phyloP scores from a whole-genome alignment of 495 filamentous ascomycete species.

The Hypomontagnella submonticulosa region DNA sequence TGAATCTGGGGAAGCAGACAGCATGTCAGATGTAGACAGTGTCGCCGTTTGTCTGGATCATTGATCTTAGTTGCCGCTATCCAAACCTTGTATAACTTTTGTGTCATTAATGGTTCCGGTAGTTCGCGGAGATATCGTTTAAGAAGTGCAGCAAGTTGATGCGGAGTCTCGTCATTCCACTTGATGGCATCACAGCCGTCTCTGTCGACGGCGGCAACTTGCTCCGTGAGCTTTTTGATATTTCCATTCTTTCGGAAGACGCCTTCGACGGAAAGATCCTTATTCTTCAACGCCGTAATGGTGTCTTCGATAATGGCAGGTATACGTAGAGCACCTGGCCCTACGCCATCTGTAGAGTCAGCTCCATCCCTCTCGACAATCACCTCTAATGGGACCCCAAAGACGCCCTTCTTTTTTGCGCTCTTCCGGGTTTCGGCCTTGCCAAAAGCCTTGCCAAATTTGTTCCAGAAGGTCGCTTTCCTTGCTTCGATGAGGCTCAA shows the following conservation, averaged over 20 bases:
- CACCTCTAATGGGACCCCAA: constrained; percentile 84
- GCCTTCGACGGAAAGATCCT: constrained; percentile 99
- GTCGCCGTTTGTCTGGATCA: constrained; percentile 82
- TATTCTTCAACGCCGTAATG: constrained; percentile 92
- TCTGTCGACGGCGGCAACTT: constrained; percentile 82
- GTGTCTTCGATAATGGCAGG: constrained; percentile 92
- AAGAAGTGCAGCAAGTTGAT: constrained; percentile 92
- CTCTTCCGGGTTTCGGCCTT: constrained; percentile 81
- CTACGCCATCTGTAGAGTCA: constrained; percentile 95
- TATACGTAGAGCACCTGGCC: constrained; percentile 87
- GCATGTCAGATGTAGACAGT: constrained; percentile 89
- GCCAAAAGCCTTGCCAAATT: constrained; percentile 92
- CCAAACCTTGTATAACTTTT: constrained; percentile 92
- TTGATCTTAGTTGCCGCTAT: constrained; percentile 90
- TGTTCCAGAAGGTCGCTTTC: constrained; percentile 96
- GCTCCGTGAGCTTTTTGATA: constrained; percentile 86
- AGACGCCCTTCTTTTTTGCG: constrained; percentile 91
- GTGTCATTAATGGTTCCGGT: constrained; percentile 92
- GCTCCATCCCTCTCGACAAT: constrained; percentile 94
- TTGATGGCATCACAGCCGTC: constrained; percentile 84
- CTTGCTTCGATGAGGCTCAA: constrained; percentile 92
- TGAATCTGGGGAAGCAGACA: constrained; percentile 93
- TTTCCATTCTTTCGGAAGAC: constrained; percentile 99
- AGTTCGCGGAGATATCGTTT: constrained; percentile 96
- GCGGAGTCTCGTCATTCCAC: constrained; percentile 82